Evolutionary conservation across 2,329 filamentous ascomycete species (phyloP).

Genomic region (Penicillium sp.): DNA sequence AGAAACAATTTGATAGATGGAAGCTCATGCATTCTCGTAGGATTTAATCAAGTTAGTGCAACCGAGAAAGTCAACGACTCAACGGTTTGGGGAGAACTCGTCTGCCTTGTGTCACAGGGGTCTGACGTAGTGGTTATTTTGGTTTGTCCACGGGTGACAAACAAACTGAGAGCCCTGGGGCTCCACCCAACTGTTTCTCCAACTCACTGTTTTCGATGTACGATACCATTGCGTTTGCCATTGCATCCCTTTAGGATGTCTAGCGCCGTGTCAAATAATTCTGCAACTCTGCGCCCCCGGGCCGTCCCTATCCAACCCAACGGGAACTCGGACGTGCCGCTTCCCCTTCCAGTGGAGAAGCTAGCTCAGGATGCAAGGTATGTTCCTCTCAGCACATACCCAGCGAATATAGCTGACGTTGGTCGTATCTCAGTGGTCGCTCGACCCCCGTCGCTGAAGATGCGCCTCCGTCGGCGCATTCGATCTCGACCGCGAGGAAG

Average conservation of each 20-base stretch:
- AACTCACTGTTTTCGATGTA: constrained; percentile 19
- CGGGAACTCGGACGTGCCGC: constrained; percentile 21
- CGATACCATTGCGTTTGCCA: constrained; percentile 7
- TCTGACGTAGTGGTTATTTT: constrained; percentile 9
- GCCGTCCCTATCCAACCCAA: constrained; percentile 30
- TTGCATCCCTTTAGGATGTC: constrained; percentile 31
- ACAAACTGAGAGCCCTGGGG: not conserved
- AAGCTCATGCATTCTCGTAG: not conserved
- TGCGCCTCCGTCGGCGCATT: constrained; percentile 88
- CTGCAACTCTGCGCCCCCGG: constrained; percentile 36
- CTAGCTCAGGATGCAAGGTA: constrained; percentile 41
- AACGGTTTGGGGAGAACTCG: constrained; percentile 1
- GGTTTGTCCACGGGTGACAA: not conserved
- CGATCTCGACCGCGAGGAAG: constrained; percentile 80
- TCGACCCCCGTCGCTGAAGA: constrained; percentile 84
- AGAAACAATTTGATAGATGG: not conserved
- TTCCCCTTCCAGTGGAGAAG: constrained; percentile 31
- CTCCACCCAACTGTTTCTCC: not conserved
- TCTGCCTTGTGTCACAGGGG: constrained; percentile 2
- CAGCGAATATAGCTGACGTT: constrained; percentile 4
- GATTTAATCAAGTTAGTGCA: not conserved
- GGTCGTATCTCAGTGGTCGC: constrained; percentile 62
- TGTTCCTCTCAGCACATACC: not conserved
- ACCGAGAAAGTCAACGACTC: not conserved
- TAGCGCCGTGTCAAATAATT: constrained; percentile 30